A percentile compares a stretch with the other conserved stretches of the same genome.
These are phyloP conservation scores for Monosporascus cannonballus DNA, from an alignment of 2,329 filamentous ascomycete species.

Conservation along the genomic window DNA sequence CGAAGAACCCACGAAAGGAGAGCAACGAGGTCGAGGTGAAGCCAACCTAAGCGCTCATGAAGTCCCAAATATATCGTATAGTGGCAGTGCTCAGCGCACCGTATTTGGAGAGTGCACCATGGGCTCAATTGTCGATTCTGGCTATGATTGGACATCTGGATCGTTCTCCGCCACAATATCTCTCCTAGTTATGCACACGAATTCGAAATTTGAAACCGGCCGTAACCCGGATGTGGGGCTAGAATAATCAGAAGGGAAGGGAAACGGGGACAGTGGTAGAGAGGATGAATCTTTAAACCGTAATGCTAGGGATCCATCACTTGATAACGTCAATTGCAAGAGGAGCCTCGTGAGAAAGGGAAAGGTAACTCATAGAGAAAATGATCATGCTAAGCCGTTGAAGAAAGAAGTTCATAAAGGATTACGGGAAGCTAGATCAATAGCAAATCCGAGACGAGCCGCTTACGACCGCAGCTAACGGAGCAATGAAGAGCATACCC, in stretches of 20 bases:
- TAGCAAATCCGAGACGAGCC: background rate
- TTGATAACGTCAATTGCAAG: too few species aligned
- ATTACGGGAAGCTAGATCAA: background rate
- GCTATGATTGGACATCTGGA: background rate
- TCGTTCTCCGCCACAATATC: background rate
- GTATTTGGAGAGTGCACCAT: background rate
- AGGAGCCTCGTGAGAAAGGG: background rate
- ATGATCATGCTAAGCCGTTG: too few species aligned
- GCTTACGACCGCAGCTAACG: background rate
- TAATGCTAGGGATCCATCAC: background rate
- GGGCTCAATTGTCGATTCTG: background rate
- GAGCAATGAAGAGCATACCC: background rate
- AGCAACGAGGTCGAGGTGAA: background rate
- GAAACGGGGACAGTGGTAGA: background rate
- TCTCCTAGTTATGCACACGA: background rate
- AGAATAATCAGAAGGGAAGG: background rate
- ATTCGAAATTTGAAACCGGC: background rate
- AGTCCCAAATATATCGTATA: background rate
- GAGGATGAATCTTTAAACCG: background rate
- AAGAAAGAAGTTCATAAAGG: background rate
- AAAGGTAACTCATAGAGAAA: background rate
- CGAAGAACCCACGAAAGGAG: background rate
- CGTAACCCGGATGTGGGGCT: background rate
- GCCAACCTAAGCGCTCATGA: too few species aligned
- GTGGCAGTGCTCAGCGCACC: background rate